These are phyloP conservation scores for Pseudogymnoascus sp. DNA, from an alignment of 2,329 filamentous ascomycete species.

Conservation along the genomic window DNA sequence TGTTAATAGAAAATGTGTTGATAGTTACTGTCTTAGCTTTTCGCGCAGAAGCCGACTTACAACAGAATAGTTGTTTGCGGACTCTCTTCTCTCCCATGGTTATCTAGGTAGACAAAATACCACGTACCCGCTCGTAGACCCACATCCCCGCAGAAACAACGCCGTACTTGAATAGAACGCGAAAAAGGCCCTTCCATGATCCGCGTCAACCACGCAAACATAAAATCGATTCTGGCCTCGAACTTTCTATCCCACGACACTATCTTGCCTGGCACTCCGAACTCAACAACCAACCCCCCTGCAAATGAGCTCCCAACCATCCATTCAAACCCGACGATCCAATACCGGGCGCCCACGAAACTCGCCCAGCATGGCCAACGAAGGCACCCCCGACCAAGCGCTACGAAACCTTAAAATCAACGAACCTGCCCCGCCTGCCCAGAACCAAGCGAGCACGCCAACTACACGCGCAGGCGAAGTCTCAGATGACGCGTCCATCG, in stretches of 20 bases:
- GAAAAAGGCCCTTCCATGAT: background rate
- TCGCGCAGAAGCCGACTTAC: too few relatives aligned
- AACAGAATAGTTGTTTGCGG: background rate
- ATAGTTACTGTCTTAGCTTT: background rate
- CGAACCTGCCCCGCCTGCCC: background rate
- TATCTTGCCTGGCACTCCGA: background rate
- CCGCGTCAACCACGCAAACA: background rate
- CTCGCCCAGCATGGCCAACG: background rate
- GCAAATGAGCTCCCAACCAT: background rate
- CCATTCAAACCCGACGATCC: background rate
- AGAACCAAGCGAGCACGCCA: background rate
- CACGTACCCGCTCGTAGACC: background rate
- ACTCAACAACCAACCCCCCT: background rate
- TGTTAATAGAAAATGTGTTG: background rate
- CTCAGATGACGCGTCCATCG: background rate
- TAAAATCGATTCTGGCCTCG: background rate
- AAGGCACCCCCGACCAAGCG: background rate
- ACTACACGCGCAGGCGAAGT: background rate
- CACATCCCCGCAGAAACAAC: background rate
- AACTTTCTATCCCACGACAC: background rate
- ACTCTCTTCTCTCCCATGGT: background rate
- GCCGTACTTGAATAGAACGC: background rate
- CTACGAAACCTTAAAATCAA: background rate
- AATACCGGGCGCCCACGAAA: constrained; percentile 4
- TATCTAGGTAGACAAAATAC: background rate